Conservation (phyloP, 1,284 basidiomycete genomes). For the Cystobasidiaceae sp. region DNA sequence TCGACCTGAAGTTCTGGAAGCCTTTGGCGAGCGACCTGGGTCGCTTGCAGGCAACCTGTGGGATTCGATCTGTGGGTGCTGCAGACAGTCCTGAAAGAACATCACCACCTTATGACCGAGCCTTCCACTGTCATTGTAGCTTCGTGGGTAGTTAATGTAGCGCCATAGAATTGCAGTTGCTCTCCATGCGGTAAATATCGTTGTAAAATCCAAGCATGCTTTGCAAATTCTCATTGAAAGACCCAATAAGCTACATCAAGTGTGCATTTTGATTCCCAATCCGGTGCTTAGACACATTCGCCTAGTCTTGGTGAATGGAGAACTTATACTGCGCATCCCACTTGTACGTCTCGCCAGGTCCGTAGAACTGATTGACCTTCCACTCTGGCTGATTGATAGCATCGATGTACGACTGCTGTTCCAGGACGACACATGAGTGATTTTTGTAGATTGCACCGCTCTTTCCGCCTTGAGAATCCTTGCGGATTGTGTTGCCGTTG, state of each 20-base stretch:
- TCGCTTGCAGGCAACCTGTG: neutral
- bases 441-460: slow-evolving; percentile 49
- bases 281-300: no score
- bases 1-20: slow-evolving; percentile 7
- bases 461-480: slow-evolving; percentile 49
- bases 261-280: no score
- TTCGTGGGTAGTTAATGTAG: no score
- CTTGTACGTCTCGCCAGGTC: slow-evolving; percentile 9
- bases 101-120: no score
- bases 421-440: slow-evolving; percentile 54
- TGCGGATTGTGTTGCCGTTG: slow-evolving; percentile 48
- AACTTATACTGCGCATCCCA: slow-evolving; percentile 19
- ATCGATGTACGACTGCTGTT: slow-evolving; percentile 54
- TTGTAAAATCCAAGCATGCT: no score
- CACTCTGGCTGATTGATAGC: slow-evolving; percentile 53
- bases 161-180: no score
- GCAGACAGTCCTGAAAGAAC: neutral
- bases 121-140: no score
- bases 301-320: no score
- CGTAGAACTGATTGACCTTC: slow-evolving; percentile 51
- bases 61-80: neutral
- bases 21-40: neutral
- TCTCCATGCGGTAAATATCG: no score
- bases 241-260: no score
- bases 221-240: no score